These are phyloP conservation scores for Pseudocercospora pini-densiflorae DNA, from an alignment of 2,329 filamentous ascomycete genomes.

Conservation along the genomic window DNA sequence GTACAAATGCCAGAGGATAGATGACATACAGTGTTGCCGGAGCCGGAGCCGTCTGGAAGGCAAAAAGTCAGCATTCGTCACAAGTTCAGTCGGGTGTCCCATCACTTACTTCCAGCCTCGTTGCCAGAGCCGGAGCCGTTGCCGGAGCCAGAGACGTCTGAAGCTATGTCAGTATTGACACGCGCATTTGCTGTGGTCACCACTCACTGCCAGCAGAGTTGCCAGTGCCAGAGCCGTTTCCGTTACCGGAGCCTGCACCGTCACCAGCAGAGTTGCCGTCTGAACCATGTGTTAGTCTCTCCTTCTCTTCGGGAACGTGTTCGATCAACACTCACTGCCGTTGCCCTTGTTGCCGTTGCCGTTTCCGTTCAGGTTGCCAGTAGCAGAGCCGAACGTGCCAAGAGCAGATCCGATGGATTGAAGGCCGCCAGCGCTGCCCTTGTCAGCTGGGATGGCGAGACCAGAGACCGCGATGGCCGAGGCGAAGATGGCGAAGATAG, in stretches of 20 bases:
- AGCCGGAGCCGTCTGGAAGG: neutral
- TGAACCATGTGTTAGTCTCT: neutral
- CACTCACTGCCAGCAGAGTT: neutral
- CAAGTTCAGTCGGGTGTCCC: neutral
- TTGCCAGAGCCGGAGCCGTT: constrained; percentile 7
- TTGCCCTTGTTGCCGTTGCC: constrained; percentile 11
- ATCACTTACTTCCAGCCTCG: neutral
- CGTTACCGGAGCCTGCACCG: neutral
- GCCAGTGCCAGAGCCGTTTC: neutral
- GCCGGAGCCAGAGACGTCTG: neutral
- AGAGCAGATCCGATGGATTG: neutral
- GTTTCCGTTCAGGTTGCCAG: constrained; percentile 4
- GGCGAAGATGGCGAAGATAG: constrained; percentile 5
- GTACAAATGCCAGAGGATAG: no score
- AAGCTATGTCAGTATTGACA: neutral
- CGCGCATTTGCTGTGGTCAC: neutral
- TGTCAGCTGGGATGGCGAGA: neutral
- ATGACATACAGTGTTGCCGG: neutral
- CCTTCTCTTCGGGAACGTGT: neutral
- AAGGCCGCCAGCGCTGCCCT: neutral
- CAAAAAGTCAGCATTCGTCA: neutral
- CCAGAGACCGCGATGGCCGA: constrained; percentile 8
- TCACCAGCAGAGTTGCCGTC: constrained; percentile 7
- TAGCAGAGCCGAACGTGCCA: neutral
- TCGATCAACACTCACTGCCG: neutral